Conservation (phyloP, 805 yeast genomes). For the Candida ulmi region DNA sequence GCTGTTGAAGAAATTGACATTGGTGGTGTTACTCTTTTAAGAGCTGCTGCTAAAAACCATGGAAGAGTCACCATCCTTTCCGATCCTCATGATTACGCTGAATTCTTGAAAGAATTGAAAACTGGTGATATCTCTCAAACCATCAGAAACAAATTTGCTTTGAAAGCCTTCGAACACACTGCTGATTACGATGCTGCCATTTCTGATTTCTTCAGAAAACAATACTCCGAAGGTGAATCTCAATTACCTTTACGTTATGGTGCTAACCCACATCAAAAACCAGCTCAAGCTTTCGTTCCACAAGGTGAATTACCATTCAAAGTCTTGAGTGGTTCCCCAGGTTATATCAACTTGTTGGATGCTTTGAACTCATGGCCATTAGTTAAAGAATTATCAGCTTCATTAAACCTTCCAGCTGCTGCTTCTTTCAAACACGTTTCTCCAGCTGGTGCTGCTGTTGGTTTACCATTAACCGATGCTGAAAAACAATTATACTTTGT, state of each 20-base stretch:
- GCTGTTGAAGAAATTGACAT: constrained; percentile 98
- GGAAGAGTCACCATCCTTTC: constrained; percentile 91
- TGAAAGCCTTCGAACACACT: constrained; percentile 97
- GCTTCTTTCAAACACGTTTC: constrained; percentile 98
- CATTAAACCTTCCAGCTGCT: constrained; percentile 95
- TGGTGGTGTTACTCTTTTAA: constrained; percentile 93
- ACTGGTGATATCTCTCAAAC: constrained; percentile 65
- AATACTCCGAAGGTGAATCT: constrained; percentile 82
- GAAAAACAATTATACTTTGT: constrained; percentile 97
- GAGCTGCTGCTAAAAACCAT: constrained; percentile 99
- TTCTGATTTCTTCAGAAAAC: constrained; percentile 95
- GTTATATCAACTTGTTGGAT: constrained; percentile 93
- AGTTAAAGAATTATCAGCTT: constrained; percentile 92
- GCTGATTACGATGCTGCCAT: constrained; percentile 96
- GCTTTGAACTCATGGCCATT: constrained; percentile 98
- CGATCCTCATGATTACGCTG: constrained; percentile 91
- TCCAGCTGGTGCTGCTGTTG: constrained; percentile 99
- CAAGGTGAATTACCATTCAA: constrained; percentile 89
- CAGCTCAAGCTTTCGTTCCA: constrained; percentile 92
- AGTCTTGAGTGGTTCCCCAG: constrained; percentile 93
- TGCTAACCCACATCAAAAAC: constrained; percentile 98
- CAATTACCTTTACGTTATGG: constrained; percentile 97
- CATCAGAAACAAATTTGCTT: constrained; percentile 78
- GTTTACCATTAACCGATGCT: constrained; percentile 81
- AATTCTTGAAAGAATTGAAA: constrained; percentile 72